These are phyloP conservation scores for Botrytis elliptica DNA, from an alignment of 2,329 filamentous ascomycete genomes.

Conservation along the genomic window DNA sequence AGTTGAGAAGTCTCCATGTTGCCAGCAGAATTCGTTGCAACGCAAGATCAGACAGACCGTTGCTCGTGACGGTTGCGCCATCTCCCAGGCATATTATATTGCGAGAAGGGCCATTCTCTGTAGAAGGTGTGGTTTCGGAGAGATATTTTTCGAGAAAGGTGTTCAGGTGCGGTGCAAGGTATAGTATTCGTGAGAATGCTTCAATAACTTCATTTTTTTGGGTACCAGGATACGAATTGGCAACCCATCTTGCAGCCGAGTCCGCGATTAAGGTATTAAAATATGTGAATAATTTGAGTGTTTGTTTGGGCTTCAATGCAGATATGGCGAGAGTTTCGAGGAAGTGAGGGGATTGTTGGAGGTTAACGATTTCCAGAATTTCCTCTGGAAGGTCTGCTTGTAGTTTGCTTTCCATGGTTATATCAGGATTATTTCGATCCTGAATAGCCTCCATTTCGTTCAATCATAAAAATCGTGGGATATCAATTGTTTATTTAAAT, in stretches of 20 bases:
- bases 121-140: constrained; percentile 19
- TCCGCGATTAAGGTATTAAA: constrained; percentile 78
- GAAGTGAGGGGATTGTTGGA: constrained; percentile 62
- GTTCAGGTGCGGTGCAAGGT: constrained; percentile 77
- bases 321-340: constrained; percentile 69
- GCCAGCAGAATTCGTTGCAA: constrained; percentile 59
- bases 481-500: constrained; percentile 14
- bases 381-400: constrained; percentile 66
- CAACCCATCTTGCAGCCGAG: constrained; percentile 76
- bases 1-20: constrained; percentile 75
- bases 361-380: constrained; percentile 64
- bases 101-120: constrained; percentile 25
- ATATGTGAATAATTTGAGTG: constrained; percentile 70
- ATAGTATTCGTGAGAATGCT: constrained; percentile 76
- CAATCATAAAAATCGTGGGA: constrained; percentile 12
- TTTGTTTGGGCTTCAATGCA: constrained; percentile 67
- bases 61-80: constrained; percentile 37
- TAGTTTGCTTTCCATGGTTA: constrained; percentile 41
- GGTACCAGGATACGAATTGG: constrained; percentile 32
- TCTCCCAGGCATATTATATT: constrained; percentile 29
- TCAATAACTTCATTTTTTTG: constrained; percentile 52
- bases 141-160: constrained; percentile 62
- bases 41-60: constrained; percentile 41
- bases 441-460: constrained; percentile 42
- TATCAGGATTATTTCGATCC: constrained; percentile 55